Conservation (phyloP, 108 stramenopile genomes). For the Nitzschia palea region DNA sequence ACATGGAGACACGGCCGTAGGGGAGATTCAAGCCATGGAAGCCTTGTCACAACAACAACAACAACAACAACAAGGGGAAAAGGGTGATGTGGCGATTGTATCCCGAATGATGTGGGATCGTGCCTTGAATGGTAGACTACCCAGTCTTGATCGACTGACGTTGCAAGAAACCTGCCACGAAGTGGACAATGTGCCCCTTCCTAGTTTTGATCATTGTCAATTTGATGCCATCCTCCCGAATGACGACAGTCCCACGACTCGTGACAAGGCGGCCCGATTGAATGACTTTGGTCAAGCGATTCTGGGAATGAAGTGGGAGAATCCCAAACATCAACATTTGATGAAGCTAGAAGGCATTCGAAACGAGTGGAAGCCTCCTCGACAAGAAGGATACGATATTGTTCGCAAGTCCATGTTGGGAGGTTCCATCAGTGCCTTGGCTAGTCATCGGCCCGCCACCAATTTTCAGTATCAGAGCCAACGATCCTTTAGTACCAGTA, state of each 20-base stretch:
- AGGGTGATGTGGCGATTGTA: constrained; percentile 9
- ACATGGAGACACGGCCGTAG: constrained; percentile 41
- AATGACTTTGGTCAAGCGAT: constrained; percentile 21
- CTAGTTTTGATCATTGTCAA: constrained; percentile 36
- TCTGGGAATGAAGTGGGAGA: constrained; percentile 27
- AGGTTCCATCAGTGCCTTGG: not conserved
- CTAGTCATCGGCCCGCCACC: not conserved
- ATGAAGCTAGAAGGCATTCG: constrained; percentile 37
- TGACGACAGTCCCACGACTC: not conserved
- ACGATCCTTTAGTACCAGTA: constrained; percentile 12
- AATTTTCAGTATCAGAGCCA: not conserved
- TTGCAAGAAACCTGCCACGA: not conserved
- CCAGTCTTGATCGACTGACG: not conserved
- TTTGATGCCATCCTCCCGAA: constrained; percentile 25
- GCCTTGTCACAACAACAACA: not conserved
- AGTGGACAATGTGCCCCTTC: constrained; percentile 11
- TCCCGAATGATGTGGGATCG: constrained; percentile 32
- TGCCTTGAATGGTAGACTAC: not conserved
- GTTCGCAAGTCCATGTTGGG: constrained; percentile 11
- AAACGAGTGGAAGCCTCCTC: constrained; percentile 9
- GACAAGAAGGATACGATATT: constrained; percentile 17
- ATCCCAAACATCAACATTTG: constrained; percentile 23
- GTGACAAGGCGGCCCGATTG: not conserved
- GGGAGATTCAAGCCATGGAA: constrained; percentile 33
- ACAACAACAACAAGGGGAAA: not conserved